Evolutionary conservation across 2,329 filamentous ascomycete species (phyloP).

Genomic region (Emmonsia crescens): DNA sequence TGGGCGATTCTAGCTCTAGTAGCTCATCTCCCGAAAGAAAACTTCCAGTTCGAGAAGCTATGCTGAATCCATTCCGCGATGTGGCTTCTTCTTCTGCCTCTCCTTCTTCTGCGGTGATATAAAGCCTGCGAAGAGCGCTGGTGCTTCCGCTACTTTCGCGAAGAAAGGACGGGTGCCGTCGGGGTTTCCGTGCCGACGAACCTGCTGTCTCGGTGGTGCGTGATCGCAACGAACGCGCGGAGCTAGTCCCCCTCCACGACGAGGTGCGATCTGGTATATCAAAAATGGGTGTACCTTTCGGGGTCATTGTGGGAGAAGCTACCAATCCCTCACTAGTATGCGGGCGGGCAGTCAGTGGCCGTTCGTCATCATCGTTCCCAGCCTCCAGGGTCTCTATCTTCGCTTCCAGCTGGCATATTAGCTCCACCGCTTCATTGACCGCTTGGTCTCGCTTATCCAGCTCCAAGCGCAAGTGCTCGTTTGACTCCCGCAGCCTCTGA

Average conservation of each 20-base stretch:
- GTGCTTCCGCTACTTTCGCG: constrained; percentile 27
- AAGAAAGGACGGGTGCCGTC: constrained; percentile 28
- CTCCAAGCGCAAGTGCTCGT: constrained; percentile 27
- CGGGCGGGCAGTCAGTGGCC: constrained; percentile 19
- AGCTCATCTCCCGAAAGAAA: constrained; percentile 26
- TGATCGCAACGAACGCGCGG: constrained; percentile 12
- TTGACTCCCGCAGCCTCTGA: constrained; percentile 26
- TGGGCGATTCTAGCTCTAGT: constrained; percentile 27
- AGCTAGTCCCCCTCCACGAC: constrained; percentile 22
- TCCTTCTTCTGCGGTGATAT: constrained; percentile 14
- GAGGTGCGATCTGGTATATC: constrained; percentile 32
- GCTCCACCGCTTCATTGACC: constrained; percentile 32
- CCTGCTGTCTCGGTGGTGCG: constrained; percentile 10
- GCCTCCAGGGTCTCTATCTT: constrained; percentile 26
- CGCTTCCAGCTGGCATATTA: constrained; percentile 34
- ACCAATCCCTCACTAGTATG: constrained; percentile 17
- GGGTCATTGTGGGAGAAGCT: constrained; percentile 15
- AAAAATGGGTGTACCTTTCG: constrained; percentile 18
- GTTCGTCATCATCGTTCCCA: constrained; percentile 3
- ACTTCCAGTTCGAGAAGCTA: constrained; percentile 27
- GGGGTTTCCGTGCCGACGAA: constrained; percentile 21
- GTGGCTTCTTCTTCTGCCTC: constrained; percentile 15
- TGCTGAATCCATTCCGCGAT: constrained; percentile 19
- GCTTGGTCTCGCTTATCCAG: constrained; percentile 32
- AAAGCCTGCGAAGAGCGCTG: constrained; percentile 30